Evolutionary conservation across 257 asterid genomes (phyloP).

Genomic region (Penstemon barbatus): DNA sequence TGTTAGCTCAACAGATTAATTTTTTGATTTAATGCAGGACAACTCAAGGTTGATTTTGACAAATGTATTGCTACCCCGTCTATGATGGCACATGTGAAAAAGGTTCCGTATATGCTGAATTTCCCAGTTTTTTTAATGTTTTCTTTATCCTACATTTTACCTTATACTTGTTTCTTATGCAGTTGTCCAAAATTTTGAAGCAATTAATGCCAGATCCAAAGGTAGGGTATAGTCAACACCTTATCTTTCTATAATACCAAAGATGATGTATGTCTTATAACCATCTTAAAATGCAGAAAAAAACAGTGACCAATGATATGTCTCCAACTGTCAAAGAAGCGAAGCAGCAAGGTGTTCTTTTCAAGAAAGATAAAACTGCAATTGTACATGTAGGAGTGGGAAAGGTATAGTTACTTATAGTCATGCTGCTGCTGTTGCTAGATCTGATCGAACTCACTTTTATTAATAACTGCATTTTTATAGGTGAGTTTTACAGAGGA

Average conservation of each 20-base stretch:
- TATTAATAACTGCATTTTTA: constrained; percentile 24
- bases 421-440: constrained; percentile 15
- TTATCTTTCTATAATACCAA: constrained; percentile 24
- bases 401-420: constrained; percentile 53
- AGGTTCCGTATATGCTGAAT: constrained; percentile 49
- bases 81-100: constrained; percentile 81
- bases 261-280: constrained; percentile 29
- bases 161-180: constrained; percentile 31
- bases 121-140: constrained; percentile 2
- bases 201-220: constrained; percentile 82
- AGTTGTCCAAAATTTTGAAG: constrained; percentile 74
- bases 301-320: constrained; percentile 82
- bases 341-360: constrained; percentile 62
- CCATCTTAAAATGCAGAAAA: constrained; percentile 62
- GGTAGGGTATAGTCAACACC: constrained; percentile 41
- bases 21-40: constrained; percentile 54
- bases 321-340: constrained; percentile 73
- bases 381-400: constrained; percentile 96
- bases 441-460: background rate
- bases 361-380: constrained; percentile 95
- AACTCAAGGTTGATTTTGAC: constrained; percentile 74
- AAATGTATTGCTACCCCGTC: constrained; percentile 79
- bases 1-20: constrained; percentile 15
- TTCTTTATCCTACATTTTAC: constrained; percentile 25
- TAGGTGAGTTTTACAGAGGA: constrained; percentile 82